Conservation (phyloP, 257 asterid species). For the Voacanga thouarsii region DNA sequence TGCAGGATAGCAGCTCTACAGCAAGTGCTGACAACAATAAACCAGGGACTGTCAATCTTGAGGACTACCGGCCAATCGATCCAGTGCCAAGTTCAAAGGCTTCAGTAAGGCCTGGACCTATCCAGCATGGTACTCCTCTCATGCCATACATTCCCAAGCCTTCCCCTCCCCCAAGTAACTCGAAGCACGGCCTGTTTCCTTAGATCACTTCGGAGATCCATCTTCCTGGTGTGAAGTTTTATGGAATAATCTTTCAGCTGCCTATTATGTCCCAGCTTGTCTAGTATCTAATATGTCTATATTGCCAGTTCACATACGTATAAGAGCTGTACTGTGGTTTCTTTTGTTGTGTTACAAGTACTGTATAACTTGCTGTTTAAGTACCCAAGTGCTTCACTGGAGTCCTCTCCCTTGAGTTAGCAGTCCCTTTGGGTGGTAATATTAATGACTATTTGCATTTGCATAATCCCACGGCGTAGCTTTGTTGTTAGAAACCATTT, state of each 20-base stretch:
- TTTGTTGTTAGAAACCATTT: neutral
- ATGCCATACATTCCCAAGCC: constrained; percentile 80
- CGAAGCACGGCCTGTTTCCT: constrained; percentile 2
- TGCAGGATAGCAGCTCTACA: constrained; percentile 26
- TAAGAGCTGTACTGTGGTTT: neutral
- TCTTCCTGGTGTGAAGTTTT: neutral
- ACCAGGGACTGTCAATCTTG: constrained; percentile 29
- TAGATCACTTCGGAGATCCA: neutral
- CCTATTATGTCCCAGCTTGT: neutral
- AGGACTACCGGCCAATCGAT: constrained; percentile 71
- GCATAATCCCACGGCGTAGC: neutral
- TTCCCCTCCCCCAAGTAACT: constrained; percentile 55
- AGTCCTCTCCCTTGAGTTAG: neutral
- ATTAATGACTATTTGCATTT: neutral
- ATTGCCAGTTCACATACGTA: neutral
- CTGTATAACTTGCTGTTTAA: neutral
- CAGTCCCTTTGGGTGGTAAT: neutral
- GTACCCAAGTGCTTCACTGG: neutral
- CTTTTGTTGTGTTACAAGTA: neutral
- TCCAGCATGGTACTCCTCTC: constrained; percentile 83
- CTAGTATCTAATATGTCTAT: neutral
- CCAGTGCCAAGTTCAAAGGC: constrained; percentile 81
- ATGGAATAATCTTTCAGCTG: constrained; percentile 11
- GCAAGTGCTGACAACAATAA: constrained; percentile 7
- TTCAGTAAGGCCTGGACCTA: constrained; percentile 62